phyloP scores from a whole-genome alignment of 1,139 yeast genomes.

The Yarrowia galli region DNA sequence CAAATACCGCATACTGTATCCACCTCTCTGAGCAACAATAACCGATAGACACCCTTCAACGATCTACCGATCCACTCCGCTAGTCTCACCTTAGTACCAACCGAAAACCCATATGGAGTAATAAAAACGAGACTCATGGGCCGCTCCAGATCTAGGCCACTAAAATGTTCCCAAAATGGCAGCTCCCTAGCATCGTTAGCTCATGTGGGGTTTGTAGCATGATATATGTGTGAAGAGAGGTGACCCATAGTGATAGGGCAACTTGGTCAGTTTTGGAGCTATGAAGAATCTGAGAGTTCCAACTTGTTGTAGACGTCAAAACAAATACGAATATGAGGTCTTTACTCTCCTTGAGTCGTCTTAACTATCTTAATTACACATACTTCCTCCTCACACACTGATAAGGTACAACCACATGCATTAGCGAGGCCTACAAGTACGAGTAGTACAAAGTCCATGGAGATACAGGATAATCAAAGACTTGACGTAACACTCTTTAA shows the following conservation, averaged over 20 bases:
- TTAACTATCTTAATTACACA: not conserved
- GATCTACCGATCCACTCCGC: not conserved
- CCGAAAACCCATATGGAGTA: not conserved
- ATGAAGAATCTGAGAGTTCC: not conserved
- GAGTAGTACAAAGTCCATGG: not conserved
- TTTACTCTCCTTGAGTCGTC: not conserved
- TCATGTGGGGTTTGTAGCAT: conserved; percentile 1
- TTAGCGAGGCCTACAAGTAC: not conserved
- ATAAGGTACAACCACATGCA: not conserved
- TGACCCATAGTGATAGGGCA: too few relatives aligned
- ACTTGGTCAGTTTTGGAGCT: not conserved
- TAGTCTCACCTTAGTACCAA: not conserved
- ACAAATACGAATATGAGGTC: not conserved
- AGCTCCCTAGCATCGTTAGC: not conserved
- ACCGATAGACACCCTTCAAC: too few relatives aligned
- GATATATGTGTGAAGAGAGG: not conserved
- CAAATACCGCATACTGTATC: not conserved
- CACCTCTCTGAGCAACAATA: not conserved
- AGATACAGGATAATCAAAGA: not conserved
- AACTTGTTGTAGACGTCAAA: not conserved
- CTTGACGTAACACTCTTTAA: not conserved
- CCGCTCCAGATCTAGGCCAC: not conserved
- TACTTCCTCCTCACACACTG: not conserved
- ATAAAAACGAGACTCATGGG: not conserved
- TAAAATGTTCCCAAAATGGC: not conserved